Evolutionary conservation across 2,329 filamentous ascomycete genomes (phyloP).

Genomic region (Cladorrhinum sp.): DNA sequence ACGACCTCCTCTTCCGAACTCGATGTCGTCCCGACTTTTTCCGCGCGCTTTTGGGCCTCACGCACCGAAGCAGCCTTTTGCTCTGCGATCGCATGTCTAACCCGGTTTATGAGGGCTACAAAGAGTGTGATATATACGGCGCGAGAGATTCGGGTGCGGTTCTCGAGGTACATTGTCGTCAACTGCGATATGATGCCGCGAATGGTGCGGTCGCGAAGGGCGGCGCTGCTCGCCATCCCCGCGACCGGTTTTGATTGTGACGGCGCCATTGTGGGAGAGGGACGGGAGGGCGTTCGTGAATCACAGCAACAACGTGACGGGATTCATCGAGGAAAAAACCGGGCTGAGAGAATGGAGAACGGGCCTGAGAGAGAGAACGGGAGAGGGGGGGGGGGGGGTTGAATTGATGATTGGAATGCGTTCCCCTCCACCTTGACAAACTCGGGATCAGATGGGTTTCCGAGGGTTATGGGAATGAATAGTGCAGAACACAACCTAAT

Average conservation of each 20-base stretch:
- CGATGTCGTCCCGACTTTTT: constrained; percentile 50
- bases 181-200: constrained; percentile 64
- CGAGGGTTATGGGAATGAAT: background rate
- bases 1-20: constrained; percentile 35
- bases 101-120: constrained; percentile 76
- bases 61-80: constrained; percentile 80
- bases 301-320: background rate
- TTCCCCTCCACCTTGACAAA: background rate
- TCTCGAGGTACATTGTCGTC: constrained; percentile 69
- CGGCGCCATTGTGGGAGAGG: constrained; percentile 54
- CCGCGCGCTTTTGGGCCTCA: constrained; percentile 56
- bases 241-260: constrained; percentile 70
- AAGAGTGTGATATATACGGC: constrained; percentile 80
- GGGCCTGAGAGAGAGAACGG: background rate
- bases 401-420: background rate
- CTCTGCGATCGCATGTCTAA: constrained; percentile 87
- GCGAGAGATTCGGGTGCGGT: constrained; percentile 80
- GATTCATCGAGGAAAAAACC: background rate
- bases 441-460: background rate
- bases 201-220: constrained; percentile 58
- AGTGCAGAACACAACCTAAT: too few species aligned
- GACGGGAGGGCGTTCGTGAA: background rate
- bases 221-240: constrained; percentile 30
- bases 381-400: background rate
- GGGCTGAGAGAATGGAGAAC: background rate